A percentile compares a stretch with the other conserved stretches of the same genome.
Evolutionary conservation across 345 rosid genomes (phyloP).

Genomic region (Lenwebbia sp.): DNA sequence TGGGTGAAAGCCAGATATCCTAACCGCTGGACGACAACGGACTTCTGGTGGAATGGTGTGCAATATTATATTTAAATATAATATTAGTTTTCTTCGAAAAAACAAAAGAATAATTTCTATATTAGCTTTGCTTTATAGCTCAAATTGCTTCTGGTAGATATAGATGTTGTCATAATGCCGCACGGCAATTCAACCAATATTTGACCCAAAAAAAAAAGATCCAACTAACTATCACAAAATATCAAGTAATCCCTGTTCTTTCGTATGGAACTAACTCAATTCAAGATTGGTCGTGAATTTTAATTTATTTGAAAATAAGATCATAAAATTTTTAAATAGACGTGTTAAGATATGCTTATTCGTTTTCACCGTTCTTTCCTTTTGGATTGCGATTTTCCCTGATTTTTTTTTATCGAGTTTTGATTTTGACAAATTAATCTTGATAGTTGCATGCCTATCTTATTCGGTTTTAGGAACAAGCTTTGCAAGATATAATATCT

Average conservation of each 20-base stretch:
- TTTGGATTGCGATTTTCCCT: neutral
- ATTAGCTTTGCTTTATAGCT: neutral
- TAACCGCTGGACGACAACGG: conserved; percentile 96
- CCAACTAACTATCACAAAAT: neutral
- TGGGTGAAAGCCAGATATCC: conserved; percentile 97
- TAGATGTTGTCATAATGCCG: rapidly evolving
- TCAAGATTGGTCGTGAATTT: neutral
- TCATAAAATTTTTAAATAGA: neutral
- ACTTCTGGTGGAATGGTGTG: rapidly evolving
- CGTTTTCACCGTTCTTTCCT: neutral
- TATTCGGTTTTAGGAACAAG: neutral
- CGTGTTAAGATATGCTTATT: neutral
- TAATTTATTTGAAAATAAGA: neutral
- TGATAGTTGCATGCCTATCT: neutral
- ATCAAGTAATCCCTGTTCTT: neutral
- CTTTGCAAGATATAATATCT: neutral
- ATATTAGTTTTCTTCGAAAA: neutral
- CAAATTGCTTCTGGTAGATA: neutral
- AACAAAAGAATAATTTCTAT: neutral
- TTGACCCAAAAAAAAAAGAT: no score
- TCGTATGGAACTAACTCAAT: neutral
- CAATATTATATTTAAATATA: rapidly evolving
- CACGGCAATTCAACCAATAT: neutral
- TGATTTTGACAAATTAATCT: neutral
- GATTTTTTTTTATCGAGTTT: neutral